Conservation (phyloP, 345 rosid species). For the Pistacia atlantica region DNA sequence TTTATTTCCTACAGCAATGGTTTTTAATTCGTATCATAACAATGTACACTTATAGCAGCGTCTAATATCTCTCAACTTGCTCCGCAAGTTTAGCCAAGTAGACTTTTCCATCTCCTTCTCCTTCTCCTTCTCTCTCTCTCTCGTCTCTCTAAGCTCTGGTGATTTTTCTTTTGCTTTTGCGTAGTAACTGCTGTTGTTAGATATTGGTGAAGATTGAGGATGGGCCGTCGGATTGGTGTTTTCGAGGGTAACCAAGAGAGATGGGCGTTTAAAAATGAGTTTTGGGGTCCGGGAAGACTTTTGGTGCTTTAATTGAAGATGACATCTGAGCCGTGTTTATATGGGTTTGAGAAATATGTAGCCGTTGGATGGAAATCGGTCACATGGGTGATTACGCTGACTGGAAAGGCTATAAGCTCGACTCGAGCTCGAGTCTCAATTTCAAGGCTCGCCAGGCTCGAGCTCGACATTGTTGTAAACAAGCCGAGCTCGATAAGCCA, state of each 20-base stretch:
- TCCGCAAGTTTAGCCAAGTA: slow-evolving; percentile 91
- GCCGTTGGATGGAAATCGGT: slow-evolving; percentile 24
- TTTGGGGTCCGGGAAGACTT: slow-evolving; percentile 13
- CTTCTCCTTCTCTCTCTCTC: slow-evolving; percentile 42
- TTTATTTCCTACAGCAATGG: slow-evolving; percentile 60
- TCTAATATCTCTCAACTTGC: slow-evolving; percentile 79
- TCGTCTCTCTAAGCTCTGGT: not conserved
- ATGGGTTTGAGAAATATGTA: not conserved
- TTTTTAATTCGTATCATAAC: not conserved
- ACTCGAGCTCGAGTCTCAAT: no score
- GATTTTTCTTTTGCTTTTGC: not conserved
- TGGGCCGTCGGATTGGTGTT: slow-evolving; percentile 40
- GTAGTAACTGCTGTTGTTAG: slow-evolving; percentile 16
- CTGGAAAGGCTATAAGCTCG: no score
- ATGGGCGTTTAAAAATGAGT: slow-evolving; percentile 32
- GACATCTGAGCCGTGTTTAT: not conserved
- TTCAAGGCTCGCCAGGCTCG: no score
- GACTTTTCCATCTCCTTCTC: slow-evolving; percentile 88
- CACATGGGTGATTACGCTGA: not conserved
- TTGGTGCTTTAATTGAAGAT: not conserved
- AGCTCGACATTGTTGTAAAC: no score
- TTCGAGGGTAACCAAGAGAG: slow-evolving; percentile 7
- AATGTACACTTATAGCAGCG: not conserved
- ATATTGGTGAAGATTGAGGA: slow-evolving; percentile 9
- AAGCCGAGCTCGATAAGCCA: no score